Evolutionary conservation across 1,139 yeast genomes (phyloP), one percentile per base, ranked within the genome.

Genomic region (Starmera stellimalicola): DNA sequence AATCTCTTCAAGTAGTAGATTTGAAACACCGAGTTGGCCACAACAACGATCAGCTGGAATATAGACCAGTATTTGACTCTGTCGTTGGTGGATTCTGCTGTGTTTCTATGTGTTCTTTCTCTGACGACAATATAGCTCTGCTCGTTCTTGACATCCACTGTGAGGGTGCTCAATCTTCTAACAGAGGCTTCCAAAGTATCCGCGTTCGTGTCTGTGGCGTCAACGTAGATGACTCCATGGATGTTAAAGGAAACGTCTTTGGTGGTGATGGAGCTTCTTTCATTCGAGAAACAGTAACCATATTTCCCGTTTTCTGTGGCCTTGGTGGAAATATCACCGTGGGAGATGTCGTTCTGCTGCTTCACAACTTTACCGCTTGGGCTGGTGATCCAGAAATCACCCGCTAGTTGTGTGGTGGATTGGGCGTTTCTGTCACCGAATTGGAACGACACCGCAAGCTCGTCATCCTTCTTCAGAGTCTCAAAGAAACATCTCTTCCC

Each of bases 51-150:
- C 44, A 91, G 68, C 63, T 91, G 98, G 70, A 88, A 82, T 26
- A 84, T 70, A 19, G 95, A 83, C 98, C 98, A 91, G 87, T 94
- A 91, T 63, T 91, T 91, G 50, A 91, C 97, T 55, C 98, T 77
- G 37, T 94, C 80, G 61, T 91, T 91, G 34, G 98, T 91, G 19
- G 94, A 81, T 63, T 91, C 98, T 7, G 98, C 97, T 14, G 98
- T 91, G 63, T 91, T 91, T 71, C 98, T 82, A 62, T 91, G 98
- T 23, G 94, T 83, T 63, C 97, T 79, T 63, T 91, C 98, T 62
- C 98, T 79, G 41, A 91, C 87, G 32, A 87, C 94, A 52, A 91
- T 79, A 63, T 91, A 91, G 46, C 85, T 75, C 55, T 81, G 93
- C 63, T 91, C 98, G 47, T 88, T 93, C 62, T 81, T 82, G 42